Evolutionary conservation across 306 rosid genomes (phyloP), one percentile per base, ranked within the genome.

Genomic region (Astragalus membranaceus): DNA sequence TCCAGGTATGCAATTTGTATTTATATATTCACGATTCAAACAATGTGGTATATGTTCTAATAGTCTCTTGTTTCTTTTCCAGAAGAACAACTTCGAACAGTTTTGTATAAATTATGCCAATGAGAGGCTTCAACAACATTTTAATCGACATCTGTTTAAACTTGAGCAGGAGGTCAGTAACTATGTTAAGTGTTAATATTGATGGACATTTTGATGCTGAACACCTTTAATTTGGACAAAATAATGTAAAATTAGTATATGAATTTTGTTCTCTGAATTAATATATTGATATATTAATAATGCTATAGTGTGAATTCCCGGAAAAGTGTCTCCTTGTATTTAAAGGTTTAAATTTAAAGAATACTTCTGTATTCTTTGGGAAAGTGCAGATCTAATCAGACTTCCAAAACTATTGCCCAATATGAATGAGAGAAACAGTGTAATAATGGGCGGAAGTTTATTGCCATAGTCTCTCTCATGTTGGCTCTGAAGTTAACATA

Each of bases 101-200:
- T 86, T 95, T 77, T 95, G 88, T 75, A 88, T 85, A 79, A 95
- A 95, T 78, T 95, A 95, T 88, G 95, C 99, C 50, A 91, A 91
- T 14, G 99, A 95, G 86, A 91, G 99, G 88, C 87, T 95, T 82
- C 99, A 89, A 77, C 99, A 91, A 79, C 99, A 95, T 87, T 86
- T 89, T 78, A 75, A 43, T 56, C 84, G 97, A 55, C 96, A 91
- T 79, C 72, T 91, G 43, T 87, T 91, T 78, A 95, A 91, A 83
- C 93, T 89, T 72, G 89, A 87, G 82, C 95, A 83, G 81, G 88
- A 91, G 97, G 99, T 95, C 55, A 66, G 92, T 68, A 67, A 72
- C 60, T 60, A 12, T 72, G 30, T 66, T 33, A 39, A 30, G 32
- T 66, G 44, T 58, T 50, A 49, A 39, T 49, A 47, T 65, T 49